Percentiles rank a stretch among this genome's conserved stretches.
phyloP scores from a whole-genome alignment of 1,284 basidiomycete genomes.

The Malassezia arunalokei region DNA sequence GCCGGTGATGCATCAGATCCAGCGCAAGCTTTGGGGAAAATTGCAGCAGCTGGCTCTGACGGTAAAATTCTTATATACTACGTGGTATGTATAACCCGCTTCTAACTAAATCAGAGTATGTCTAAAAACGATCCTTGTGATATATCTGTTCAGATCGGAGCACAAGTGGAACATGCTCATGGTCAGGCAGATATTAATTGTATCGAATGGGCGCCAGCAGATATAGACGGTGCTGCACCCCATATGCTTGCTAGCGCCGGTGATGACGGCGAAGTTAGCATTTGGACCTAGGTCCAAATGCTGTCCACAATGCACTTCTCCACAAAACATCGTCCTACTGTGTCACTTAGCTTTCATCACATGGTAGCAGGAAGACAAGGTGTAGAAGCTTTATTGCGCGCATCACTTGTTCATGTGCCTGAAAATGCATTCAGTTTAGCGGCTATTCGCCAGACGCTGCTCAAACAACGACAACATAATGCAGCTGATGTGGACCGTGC shows the following conservation, averaged over 20 bases:
- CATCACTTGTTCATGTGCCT: constrained; percentile 1
- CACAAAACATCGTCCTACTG: neutral
- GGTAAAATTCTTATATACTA: constrained; percentile 65
- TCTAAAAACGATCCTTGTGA: constrained; percentile 10
- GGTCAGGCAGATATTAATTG: constrained; percentile 66
- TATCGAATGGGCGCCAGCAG: constrained; percentile 57
- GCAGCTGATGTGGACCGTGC: constrained; percentile 1
- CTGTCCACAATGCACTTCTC: constrained; percentile 12
- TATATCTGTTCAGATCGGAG: constrained; percentile 14
- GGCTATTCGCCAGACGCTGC: neutral
- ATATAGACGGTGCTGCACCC: constrained; percentile 13
- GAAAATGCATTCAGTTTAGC: constrained; percentile 2
- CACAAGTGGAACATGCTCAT: constrained; percentile 53
- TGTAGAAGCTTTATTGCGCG: neutral
- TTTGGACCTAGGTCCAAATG: constrained; percentile 52
- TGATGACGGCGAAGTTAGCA: constrained; percentile 61
- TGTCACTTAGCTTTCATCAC: neutral
- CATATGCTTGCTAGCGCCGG: constrained; percentile 58
- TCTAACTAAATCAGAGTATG: constrained; percentile 10
- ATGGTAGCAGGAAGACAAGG: constrained; percentile 1
- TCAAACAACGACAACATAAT: neutral
- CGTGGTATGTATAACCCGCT: constrained; percentile 44
- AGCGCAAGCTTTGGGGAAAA: constrained; percentile 54
- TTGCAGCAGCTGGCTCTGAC: constrained; percentile 64
- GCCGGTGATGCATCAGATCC: constrained; percentile 26